Base-by-base conservation (phyloP, 371 early-diverging fungal species). In the Zopfochytrium polystomum region DNA sequence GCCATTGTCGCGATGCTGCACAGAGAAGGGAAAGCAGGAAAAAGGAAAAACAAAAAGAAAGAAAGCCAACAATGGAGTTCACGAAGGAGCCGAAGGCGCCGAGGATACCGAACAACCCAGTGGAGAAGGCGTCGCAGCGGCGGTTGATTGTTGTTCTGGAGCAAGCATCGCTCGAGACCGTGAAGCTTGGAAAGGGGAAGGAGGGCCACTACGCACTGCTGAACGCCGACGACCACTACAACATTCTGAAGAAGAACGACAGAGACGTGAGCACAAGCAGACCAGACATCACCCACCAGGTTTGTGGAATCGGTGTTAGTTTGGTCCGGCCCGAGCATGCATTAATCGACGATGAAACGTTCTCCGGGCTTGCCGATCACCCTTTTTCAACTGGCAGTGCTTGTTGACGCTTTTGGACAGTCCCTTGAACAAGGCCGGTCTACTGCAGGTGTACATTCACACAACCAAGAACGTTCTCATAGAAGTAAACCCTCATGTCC, bases 201-300 rank as follows among this genome's bases (percentile, higher is more conserved):
- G 90, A 92, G 63, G 91, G 90, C 30, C 85, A 85, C 65, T 93
- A 95, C 71, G 93, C 91, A 70, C 78, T 96, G 51, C 81, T 95
- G 51, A 96, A 97, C 79, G 91, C 91, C 69, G 98, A 98, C 74
- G 97, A 98, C 75, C 98, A 98, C 74, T 84, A 89, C 66, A 85
- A 88, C 47, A 80, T 93, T 59, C 77, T 95, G 44, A 88, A 88
- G 63, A 93, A 93, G 72, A 77, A 90, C 70, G 85, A 86, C 52
- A 78, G 85, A 52, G 92, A 93, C 64, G 76, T 90, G 34, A 81
- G 92, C 25, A 90, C 89, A 65, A 87, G 86, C 66, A 81, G 98
- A 35, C 98, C 98, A 7, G 98, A 98, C 74, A 98, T 98, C 60
- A 89, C 94, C 15, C 98, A 96, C 75, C 98, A 94, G 80, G 89